Conservation (phyloP, 2,329 filamentous ascomycete species). For the Aspergillus sp. region DNA sequence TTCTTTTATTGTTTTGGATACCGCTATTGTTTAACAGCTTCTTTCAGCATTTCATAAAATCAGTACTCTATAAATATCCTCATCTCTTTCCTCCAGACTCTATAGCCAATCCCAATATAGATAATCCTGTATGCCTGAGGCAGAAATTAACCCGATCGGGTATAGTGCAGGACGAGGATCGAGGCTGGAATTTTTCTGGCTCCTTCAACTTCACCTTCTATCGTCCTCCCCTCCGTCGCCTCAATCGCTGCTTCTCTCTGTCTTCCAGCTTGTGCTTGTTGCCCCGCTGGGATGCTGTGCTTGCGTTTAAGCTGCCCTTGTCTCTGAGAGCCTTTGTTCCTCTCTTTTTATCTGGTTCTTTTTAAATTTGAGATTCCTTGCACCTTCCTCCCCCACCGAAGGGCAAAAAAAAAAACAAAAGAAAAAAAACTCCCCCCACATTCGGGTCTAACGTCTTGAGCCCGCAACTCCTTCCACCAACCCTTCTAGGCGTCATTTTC, state of each 20-base stretch:
- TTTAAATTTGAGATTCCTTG: background rate
- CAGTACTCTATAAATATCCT: too few species aligned
- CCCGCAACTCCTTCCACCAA: conserved; percentile 4
- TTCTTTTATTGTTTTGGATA: background rate
- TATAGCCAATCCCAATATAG: too few species aligned
- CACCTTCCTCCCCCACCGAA: conserved; percentile 9
- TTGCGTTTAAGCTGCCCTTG: conserved; percentile 11
- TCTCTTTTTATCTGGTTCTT: background rate
- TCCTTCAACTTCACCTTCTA: conserved; percentile 1
- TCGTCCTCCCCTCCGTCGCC: conserved; percentile 4
- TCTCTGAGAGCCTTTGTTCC: conserved; percentile 3
- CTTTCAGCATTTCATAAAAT: too few species aligned
- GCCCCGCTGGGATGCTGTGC: conserved; percentile 19
- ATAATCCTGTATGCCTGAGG: conserved; percentile 4
- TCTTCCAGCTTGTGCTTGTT: conserved; percentile 7
- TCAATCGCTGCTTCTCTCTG: conserved; percentile 15
- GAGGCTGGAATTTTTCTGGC: conserved; percentile 10
- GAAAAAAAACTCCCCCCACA: conserved; percentile 11
- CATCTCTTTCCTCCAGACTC: too few species aligned
- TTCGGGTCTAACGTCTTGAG: conserved; percentile 10
- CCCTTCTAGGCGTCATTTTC: conserved; percentile 13
- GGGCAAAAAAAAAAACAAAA: conserved; percentile 13
- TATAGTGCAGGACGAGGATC: conserved; percentile 11
- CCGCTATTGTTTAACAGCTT: background rate
- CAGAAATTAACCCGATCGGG: conserved; percentile 7